Base-by-base conservation (phyloP, 257 asterid genomes). In the Salvia miltiorrhiza region DNA sequence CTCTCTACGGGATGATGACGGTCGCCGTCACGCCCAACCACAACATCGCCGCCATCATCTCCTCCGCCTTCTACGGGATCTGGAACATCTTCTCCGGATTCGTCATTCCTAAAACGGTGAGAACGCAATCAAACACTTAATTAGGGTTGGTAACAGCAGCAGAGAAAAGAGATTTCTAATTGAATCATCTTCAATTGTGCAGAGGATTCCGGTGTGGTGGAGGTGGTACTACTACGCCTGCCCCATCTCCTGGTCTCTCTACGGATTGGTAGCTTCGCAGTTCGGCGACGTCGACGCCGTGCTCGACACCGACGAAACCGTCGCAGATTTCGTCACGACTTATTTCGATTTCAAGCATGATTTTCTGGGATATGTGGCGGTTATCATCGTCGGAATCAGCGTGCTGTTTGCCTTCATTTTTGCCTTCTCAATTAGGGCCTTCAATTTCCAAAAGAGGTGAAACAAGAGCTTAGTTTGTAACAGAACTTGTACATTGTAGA, bases 51-150 rank as follows among this genome's bases (percentile, higher is more conserved):
- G 88, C 85, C 60, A 86, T 87, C 1, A 45, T 80, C n/a, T 80
- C 98, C n/a, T 76, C 90, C 0, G 80, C 82, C 9, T 87, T 87
- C 79, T 89, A 80, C 23, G 80, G 77, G 0, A 4, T 83, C 1
- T 89, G 96, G 95, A 92, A 89, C 78, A 81, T 92, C 32, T 92
- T 92, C 83, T 84, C 90, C 0, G 96, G 98, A 19, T 92, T 92
- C 85, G 63, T 89, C 72, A 73, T 92, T 63, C 96, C 98, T 53
- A 77, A 73, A 21, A 57, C 92, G n/a, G 98, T 92, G 70, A 67
- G 90, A 63, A 13, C 33, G 4, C 1, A n/a, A 21, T 32, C 12
- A 16, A 3, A 30, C 33, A n/a, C n/a, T n/a, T n/a, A n/a, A n/a
- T n/a, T n/a, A n/a, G n/a, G n/a, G n/a, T n/a, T n/a, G n/a, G n/a